Conservation (phyloP, 305 asterid genomes). For the Ilex paraguariensis region DNA sequence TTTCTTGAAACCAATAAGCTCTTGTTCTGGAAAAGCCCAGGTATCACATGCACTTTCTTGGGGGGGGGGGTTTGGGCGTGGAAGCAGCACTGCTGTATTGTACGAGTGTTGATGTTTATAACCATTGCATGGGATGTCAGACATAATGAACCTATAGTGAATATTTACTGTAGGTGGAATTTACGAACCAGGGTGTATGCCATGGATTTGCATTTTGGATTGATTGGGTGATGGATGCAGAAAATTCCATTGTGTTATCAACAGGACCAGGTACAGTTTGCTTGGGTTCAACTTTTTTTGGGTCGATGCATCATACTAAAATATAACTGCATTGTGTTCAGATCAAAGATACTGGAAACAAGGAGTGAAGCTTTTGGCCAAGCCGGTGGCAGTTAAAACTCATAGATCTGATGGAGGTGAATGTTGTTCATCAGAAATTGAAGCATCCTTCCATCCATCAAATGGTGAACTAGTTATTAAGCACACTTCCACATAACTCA, state of each 20-base stretch:
- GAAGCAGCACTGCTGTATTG: no score
- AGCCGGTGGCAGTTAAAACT: constrained; percentile 41
- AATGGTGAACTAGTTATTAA: constrained; percentile 52
- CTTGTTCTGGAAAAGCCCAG: constrained; percentile 67
- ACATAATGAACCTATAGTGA: not conserved
- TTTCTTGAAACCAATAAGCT: constrained; percentile 55
- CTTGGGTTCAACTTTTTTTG: not conserved
- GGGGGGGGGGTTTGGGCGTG: no score
- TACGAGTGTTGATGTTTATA: not conserved
- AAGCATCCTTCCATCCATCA: constrained; percentile 56
- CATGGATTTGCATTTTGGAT: constrained; percentile 90
- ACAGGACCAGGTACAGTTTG: constrained; percentile 70
- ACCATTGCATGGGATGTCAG: not conserved
- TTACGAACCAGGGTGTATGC: constrained; percentile 57
- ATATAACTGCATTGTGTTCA: constrained; percentile 18
- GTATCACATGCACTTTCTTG: constrained; percentile 24
- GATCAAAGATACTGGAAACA: constrained; percentile 86
- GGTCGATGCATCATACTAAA: not conserved
- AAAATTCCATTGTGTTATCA: constrained; percentile 36
- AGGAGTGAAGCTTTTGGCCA: constrained; percentile 70
- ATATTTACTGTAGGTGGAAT: constrained; percentile 39
- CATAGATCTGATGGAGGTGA: constrained; percentile 9
- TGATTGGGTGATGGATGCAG: constrained; percentile 69
- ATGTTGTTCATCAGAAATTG: constrained; percentile 35
- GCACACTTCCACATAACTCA: constrained; percentile 32